Conservation (phyloP, 345 rosid genomes). For the Streptanthus diversifolius region DNA sequence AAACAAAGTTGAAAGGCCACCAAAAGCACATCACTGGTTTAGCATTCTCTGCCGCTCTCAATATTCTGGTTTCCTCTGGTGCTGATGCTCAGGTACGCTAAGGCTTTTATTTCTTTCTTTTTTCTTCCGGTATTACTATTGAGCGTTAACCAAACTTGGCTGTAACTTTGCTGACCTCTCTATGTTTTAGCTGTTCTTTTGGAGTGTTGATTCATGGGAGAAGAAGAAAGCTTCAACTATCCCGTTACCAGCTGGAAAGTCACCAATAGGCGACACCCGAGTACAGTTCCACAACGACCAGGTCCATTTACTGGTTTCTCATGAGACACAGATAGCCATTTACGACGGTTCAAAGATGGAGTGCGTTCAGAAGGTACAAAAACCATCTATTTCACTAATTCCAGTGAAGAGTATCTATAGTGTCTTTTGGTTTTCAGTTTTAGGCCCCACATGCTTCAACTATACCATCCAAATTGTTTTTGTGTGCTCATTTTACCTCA, state of each 20-base stretch:
- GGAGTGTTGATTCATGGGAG: conserved; percentile 83
- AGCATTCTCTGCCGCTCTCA: conserved; percentile 62
- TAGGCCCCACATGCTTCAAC: neutral
- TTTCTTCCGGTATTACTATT: neutral
- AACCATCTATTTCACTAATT: neutral
- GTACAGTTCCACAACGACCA: conserved; percentile 76
- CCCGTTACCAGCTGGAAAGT: conserved; percentile 59
- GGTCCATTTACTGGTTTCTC: conserved; percentile 53
- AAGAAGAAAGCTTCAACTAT: conserved; percentile 49
- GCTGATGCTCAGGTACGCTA: conserved; percentile 79
- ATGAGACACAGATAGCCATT: conserved; percentile 71
- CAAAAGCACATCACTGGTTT: conserved; percentile 69
- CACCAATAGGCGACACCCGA: conserved; percentile 53
- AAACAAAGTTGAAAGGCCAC: conserved; percentile 69
- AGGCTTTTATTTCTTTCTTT: neutral
- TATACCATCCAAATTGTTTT: neutral
- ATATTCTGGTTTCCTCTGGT: conserved; percentile 71
- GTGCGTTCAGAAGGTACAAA: conserved; percentile 55
- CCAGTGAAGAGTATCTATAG: neutral
- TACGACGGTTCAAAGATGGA: conserved; percentile 76
- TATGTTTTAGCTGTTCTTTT: conserved; percentile 46
- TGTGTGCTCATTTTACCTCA: neutral
- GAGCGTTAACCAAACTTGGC: neutral
- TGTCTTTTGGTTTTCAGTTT: neutral
- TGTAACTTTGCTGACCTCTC: neutral